Conservation (phyloP, 2,329 filamentous ascomycete species). For the Pseudocercospora ulei region DNA sequence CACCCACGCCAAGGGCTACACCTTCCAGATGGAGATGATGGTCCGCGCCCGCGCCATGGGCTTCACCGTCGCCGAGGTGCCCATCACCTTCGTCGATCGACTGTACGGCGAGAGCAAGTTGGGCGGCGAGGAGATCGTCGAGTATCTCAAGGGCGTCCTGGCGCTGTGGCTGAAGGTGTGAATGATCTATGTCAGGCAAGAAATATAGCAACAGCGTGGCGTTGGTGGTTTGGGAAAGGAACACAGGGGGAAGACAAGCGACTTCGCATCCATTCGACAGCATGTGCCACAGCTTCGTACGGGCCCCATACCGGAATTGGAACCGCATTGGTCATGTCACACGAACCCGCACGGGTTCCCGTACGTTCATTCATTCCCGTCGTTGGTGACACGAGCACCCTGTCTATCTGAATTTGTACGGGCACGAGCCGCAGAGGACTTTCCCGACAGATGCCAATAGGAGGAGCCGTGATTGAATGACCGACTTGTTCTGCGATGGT, state of each 20-base stretch:
- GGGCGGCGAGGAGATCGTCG: conserved; percentile 87
- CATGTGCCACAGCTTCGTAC: conserved; percentile 15
- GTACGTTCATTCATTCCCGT: no score
- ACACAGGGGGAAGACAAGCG: conserved; percentile 3
- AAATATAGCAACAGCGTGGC: conserved; percentile 15
- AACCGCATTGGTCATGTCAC: no score
- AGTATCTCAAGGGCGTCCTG: conserved; percentile 67
- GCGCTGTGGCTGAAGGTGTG: conserved; percentile 45
- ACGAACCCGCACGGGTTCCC: no score
- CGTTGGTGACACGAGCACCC: no score
- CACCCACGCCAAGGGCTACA: conserved; percentile 94
- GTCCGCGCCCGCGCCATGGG: conserved; percentile 94
- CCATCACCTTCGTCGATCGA: conserved; percentile 91
- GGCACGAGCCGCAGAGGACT: no score
- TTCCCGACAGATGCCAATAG: no score
- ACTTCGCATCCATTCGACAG: conserved; percentile 9
- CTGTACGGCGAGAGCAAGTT: conserved; percentile 93
- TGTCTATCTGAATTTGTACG: no score
- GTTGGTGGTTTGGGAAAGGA: conserved; percentile 13
- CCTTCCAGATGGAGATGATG: conserved; percentile 99
- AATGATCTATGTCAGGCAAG: no score
- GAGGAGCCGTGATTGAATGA: no score
- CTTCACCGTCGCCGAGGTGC: conserved; percentile 85
- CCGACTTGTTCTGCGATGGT: no score
- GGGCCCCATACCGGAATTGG: conserved; percentile 5